phyloP scores from a whole-genome alignment of 2,329 filamentous ascomycete species.

The Fusarium drepaniforme region DNA sequence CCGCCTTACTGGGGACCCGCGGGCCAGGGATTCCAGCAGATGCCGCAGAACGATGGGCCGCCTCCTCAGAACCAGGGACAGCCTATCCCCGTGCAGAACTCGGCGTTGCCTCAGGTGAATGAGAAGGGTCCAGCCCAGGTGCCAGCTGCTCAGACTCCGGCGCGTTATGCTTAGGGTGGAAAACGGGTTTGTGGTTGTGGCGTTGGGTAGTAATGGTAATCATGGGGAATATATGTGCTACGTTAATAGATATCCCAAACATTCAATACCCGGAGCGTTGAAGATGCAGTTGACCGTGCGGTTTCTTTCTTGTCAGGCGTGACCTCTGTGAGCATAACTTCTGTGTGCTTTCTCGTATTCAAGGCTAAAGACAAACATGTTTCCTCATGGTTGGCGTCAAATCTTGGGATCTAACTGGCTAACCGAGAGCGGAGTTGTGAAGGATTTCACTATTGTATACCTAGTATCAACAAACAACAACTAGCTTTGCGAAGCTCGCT shows the following conservation, averaged over 20 bases:
- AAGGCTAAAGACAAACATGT: too few species aligned
- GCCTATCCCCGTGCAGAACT: slow-evolving; percentile 37
- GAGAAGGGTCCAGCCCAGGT: slow-evolving; percentile 25
- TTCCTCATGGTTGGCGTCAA: too few species aligned
- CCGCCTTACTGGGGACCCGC: slow-evolving; percentile 46
- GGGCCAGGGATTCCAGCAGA: slow-evolving; percentile 48
- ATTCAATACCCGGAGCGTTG: neutral
- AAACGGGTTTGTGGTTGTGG: neutral
- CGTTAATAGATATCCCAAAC: neutral
- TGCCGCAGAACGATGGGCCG: slow-evolving; percentile 37
- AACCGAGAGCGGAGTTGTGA: too few species aligned
- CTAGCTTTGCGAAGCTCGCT: too few species aligned
- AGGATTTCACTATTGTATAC: too few species aligned
- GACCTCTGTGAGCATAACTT: too few species aligned
- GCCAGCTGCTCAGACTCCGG: slow-evolving; percentile 4
- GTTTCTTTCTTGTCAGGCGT: too few species aligned
- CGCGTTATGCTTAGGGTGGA: slow-evolving; percentile 25
- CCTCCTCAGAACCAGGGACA: slow-evolving; percentile 25
- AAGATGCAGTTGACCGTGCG: neutral
- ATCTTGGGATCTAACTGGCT: too few species aligned
- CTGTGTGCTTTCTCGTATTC: too few species aligned
- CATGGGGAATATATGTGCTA: neutral
- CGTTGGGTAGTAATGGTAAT: neutral
- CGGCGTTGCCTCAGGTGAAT: slow-evolving; percentile 6
- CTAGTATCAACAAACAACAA: too few species aligned